A percentile compares a stretch with the other conserved stretches of the same genome.
Evolutionary conservation across 2,329 filamentous ascomycete genomes (phyloP).

Genomic region (Ceratocystis colombiana): DNA sequence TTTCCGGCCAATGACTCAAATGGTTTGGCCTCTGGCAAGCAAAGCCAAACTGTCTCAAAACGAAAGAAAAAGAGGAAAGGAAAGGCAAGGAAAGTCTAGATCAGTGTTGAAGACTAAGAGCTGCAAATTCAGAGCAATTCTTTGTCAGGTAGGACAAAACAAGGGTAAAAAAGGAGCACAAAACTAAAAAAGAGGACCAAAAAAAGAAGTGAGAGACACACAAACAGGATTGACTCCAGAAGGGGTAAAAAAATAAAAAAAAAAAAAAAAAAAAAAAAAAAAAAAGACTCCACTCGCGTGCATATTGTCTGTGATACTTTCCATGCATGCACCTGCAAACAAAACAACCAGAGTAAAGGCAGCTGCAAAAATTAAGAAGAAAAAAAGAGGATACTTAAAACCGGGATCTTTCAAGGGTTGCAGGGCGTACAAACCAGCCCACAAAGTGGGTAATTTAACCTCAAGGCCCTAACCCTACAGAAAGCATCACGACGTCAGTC

Average conservation of each 20-base stretch:
- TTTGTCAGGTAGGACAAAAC: slow-evolving; percentile 12
- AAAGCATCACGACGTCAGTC: slow-evolving; percentile 2
- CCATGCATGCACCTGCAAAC: slow-evolving; percentile 1
- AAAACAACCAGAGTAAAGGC: background rate
- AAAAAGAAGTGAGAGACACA: background rate
- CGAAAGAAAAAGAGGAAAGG: background rate
- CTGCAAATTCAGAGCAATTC: background rate
- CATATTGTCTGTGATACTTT: slow-evolving; percentile 9
- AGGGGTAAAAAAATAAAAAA: slow-evolving; percentile 7
- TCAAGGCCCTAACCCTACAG: slow-evolving; percentile 6
- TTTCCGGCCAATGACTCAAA: background rate
- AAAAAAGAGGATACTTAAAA: background rate
- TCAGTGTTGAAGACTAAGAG: no score
- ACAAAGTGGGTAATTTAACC: background rate
- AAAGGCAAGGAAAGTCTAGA: background rate
- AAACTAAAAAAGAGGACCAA: background rate
- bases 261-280: background rate
- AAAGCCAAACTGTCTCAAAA: background rate
- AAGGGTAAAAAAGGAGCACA: slow-evolving; percentile 6
- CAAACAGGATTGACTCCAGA: no score
- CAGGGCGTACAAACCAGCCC: slow-evolving; percentile 7
- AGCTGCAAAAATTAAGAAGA: background rate
- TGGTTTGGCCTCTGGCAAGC: background rate
- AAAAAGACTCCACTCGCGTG: slow-evolving; percentile 9
- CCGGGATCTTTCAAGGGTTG: background rate